Base-by-base conservation (phyloP, 1,284 basidiomycete genomes). In the Trametes pubescens region DNA sequence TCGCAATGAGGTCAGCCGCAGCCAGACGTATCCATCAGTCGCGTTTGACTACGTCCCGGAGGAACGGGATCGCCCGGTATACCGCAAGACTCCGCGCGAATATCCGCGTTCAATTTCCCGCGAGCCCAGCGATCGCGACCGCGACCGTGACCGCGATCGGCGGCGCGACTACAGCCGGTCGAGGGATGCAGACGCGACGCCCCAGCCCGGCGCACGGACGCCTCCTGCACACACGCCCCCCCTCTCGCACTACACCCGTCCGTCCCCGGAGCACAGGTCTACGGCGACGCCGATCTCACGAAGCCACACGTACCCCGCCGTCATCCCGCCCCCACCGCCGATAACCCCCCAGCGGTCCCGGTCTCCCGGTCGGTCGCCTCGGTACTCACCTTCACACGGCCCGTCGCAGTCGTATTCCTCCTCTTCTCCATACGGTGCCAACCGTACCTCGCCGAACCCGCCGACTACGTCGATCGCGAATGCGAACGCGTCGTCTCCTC, bases 21-120 rank as follows among this genome's bases (percentile, higher is more conserved):
- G 75, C 58, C 75, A 76, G 49, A 81, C 80, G 1, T 76, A 78
- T 46, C 80, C 79, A 0, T 52, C 67, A 18, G 64, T 54, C 1
- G 53, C 34, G 54, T 71, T 80, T 55, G 69, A 75, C 21, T 69
- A 77, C 24, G 80, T 80, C 43, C 76, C 73, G 14, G 80, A 81
- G 56, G 71, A 71, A 35, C 64, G 65, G 18, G 59, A 64, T 29
- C 59, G 43, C 52, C 67, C 71, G n/a, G 65, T 66, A n/a, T 74
- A 76, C 16, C 47, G 71, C 2, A 62, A 68, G 49, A 71, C 71
- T 11, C 65, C 69, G 10, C 71, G 66, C 43, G 67, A 61, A 2
- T 37, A 43, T 8, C 57, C 64, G 16, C 58, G 62, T 8, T 14
- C 51, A 5, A 49, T 58, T 2, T 62, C 57, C 6, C 56, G 57